Conservation (phyloP, 2,329 filamentous ascomycete genomes). For the Byssochlamys sp. region DNA sequence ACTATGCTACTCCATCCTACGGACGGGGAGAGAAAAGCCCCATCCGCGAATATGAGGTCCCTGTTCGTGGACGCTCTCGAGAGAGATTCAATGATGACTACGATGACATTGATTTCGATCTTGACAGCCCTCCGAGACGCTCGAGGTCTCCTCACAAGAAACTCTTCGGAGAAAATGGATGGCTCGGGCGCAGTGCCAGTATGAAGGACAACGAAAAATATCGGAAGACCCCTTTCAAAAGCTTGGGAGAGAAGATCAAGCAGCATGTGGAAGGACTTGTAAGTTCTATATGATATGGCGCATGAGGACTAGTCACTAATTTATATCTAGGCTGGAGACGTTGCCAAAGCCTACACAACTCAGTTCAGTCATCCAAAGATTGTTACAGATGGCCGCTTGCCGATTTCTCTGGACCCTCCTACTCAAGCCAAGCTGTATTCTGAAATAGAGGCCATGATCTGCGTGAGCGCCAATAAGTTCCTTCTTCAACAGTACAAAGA, state of each 20-base stretch:
- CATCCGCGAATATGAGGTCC: not conserved
- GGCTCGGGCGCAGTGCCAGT: conserved; percentile 27
- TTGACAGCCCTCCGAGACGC: conserved; percentile 12
- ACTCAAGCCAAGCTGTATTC: conserved; percentile 37
- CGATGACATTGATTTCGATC: conserved; percentile 6
- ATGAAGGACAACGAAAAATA: conserved; percentile 19
- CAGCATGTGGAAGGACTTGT: conserved; percentile 29
- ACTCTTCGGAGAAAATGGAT: conserved; percentile 34
- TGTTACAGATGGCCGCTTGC: conserved; percentile 17
- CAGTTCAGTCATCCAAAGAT: conserved; percentile 6
- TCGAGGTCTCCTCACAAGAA: conserved; percentile 30
- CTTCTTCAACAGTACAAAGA: conserved; percentile 33
- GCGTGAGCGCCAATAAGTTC: conserved; percentile 36
- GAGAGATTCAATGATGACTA: conserved; percentile 9
- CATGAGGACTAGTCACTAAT: conserved; percentile 1
- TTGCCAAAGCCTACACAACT: conserved; percentile 14
- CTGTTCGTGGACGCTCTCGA: conserved; percentile 4
- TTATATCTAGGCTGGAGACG: conserved; percentile 15
- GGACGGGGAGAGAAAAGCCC: not conserved
- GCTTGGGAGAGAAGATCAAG: conserved; percentile 30
- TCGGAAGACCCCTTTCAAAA: conserved; percentile 23
- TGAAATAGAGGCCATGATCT: conserved; percentile 39
- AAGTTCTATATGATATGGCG: conserved; percentile 7
- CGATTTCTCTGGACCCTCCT: conserved; percentile 31
- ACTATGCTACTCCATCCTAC: not conserved